phyloP scores from a whole-genome alignment of 352 stramenopile genomes.

The Peronospora belbahrii region DNA sequence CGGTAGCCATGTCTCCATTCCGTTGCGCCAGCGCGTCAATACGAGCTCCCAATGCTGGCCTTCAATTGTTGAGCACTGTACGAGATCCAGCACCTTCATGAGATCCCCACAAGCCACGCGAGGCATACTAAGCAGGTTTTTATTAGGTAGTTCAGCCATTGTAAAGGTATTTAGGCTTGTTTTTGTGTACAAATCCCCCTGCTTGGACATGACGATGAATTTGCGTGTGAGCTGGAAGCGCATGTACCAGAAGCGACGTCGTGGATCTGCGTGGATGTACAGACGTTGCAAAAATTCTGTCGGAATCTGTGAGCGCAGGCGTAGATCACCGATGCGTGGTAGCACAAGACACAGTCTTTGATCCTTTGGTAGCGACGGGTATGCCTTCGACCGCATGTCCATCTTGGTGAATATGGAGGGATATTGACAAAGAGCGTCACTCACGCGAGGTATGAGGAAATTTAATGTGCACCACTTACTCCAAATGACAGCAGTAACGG shows the following conservation, averaged over 20 bases:
- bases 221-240: slow-evolving; percentile 52
- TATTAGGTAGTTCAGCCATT: slow-evolving; percentile 32
- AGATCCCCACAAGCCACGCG: slow-evolving; percentile 42
- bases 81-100: slow-evolving; percentile 63
- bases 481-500: slow-evolving; percentile 8
- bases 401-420: slow-evolving; percentile 7
- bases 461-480: slow-evolving; percentile 7
- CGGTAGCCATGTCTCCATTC: slow-evolving; percentile 58
- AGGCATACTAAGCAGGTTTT: slow-evolving; percentile 49
- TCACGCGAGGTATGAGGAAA: neutral
- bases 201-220: slow-evolving; percentile 70
- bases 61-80: slow-evolving; percentile 41
- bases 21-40: slow-evolving; percentile 57
- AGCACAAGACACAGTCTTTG: slow-evolving; percentile 39
- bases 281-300: slow-evolving; percentile 38
- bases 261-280: slow-evolving; percentile 43
- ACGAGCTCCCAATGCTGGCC: slow-evolving; percentile 59
- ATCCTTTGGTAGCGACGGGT: slow-evolving; percentile 44
- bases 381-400: slow-evolving; percentile 57
- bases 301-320: slow-evolving; percentile 42
- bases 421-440: slow-evolving; percentile 1
- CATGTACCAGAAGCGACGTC: slow-evolving; percentile 37
- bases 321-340: slow-evolving; percentile 46
- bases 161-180: slow-evolving; percentile 25
- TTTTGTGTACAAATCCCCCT: slow-evolving; percentile 61